Evolutionary conservation across 306 rosid genomes (phyloP).

Genomic region (Fragaria vesca): DNA sequence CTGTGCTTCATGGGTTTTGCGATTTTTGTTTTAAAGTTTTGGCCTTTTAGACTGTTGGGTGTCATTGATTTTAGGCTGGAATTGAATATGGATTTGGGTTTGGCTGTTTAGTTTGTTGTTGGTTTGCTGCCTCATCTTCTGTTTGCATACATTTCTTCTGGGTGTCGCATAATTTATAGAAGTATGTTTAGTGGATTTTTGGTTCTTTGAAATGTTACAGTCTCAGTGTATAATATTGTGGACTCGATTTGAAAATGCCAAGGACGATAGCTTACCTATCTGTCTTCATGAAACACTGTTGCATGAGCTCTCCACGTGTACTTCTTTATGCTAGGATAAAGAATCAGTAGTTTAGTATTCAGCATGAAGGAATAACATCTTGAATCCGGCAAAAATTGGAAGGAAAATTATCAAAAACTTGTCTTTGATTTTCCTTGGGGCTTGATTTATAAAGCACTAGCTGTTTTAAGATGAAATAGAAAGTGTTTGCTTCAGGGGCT

Average conservation of each 20-base stretch:
- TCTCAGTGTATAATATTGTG: not conserved
- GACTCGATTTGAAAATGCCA: not conserved
- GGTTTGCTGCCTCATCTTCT: not conserved
- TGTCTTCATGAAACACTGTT: not conserved
- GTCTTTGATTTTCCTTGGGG: not conserved
- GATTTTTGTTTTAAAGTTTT: not conserved
- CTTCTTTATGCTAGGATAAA: not conserved
- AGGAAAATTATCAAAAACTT: not conserved
- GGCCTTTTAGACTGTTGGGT: not conserved
- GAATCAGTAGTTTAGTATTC: not conserved
- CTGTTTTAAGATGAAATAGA: not conserved
- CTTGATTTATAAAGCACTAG: not conserved
- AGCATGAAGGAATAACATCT: not conserved
- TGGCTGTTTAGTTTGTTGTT: not conserved
- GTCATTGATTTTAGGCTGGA: not conserved
- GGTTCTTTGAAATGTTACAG: not conserved
- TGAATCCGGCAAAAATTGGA: not conserved
- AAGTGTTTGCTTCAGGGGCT: not conserved
- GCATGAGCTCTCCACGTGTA: not conserved
- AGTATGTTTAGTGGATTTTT: too few species aligned
- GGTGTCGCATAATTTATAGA: not conserved
- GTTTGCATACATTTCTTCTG: not conserved
- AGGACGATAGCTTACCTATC: not conserved
- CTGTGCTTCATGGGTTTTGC: not conserved
- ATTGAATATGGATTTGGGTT: not conserved